A percentile compares a stretch with the other conserved stretches of the same genome.
phyloP scores from a whole-genome alignment of 257 asterid species.

The Craterostigma plantagineum region DNA sequence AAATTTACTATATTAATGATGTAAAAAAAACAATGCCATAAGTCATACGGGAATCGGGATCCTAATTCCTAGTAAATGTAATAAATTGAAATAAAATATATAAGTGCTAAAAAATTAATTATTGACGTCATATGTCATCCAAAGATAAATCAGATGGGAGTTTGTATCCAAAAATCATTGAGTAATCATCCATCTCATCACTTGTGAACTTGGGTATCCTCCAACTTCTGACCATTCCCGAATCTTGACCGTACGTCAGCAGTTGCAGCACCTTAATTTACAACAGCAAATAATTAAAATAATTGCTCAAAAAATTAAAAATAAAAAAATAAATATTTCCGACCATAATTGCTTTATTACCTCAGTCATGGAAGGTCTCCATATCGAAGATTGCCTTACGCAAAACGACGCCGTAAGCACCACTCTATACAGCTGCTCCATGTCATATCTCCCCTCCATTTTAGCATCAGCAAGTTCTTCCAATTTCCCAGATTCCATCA shows the following conservation, averaged over 20 bases:
- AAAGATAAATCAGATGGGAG: conserved; percentile 46
- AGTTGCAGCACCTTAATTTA: conserved; percentile 39
- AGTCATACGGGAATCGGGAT: too few species aligned
- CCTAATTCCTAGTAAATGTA: too few species aligned
- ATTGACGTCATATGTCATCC: conserved; percentile 25
- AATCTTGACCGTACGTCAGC: conserved; percentile 25
- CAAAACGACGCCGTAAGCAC: conserved; percentile 62
- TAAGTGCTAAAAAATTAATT: not conserved
- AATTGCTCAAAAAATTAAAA: not conserved
- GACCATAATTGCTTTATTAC: too few species aligned
- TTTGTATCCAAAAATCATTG: conserved; percentile 56
- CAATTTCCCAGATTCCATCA: conserved; percentile 63
- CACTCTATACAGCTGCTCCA: conserved; percentile 43
- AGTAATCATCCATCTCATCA: conserved; percentile 74
- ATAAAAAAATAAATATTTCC: not conserved
- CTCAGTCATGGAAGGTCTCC: conserved; percentile 69
- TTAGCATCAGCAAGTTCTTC: conserved; percentile 54
- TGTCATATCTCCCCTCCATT: conserved; percentile 37
- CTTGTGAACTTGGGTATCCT: conserved; percentile 65
- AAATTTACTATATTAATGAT: too few species aligned
- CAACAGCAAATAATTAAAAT: not conserved
- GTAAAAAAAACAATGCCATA: too few species aligned
- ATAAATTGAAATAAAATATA: too few species aligned
- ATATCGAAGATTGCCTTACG: conserved; percentile 40
- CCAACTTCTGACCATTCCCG: conserved; percentile 28